These are phyloP conservation scores for Phialocephala subalpina DNA, from an alignment of 2,329 filamentous ascomycete genomes.

Conservation along the genomic window DNA sequence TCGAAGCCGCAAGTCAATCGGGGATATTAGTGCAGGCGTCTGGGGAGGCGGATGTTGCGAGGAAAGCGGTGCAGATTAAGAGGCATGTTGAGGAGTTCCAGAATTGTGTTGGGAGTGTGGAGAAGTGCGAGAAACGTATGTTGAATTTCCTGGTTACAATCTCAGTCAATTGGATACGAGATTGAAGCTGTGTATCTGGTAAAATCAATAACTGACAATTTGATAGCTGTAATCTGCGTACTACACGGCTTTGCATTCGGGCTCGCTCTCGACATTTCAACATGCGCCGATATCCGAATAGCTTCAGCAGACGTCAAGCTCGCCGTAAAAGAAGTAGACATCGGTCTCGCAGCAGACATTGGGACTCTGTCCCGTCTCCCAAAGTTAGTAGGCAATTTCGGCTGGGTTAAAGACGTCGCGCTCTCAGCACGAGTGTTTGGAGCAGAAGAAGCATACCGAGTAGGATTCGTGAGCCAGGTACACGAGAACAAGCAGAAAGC, in stretches of 20 bases:
- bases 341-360: constrained; percentile 81
- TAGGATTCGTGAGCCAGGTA: constrained; percentile 75
- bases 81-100: constrained; percentile 83
- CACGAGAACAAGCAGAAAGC: constrained; percentile 68
- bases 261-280: constrained; percentile 77
- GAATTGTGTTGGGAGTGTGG: constrained; percentile 75
- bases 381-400: constrained; percentile 73
- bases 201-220: not conserved
- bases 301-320: constrained; percentile 66
- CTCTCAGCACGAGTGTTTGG: constrained; percentile 75
- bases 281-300: constrained; percentile 75
- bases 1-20: constrained; percentile 70
- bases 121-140: constrained; percentile 88
- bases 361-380: constrained; percentile 78
- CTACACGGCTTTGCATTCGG: constrained; percentile 83
- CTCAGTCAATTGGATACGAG: not conserved
- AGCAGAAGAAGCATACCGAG: constrained; percentile 71
- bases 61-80: constrained; percentile 68
- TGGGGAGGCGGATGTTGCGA: constrained; percentile 62
- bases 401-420: constrained; percentile 83
- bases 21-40: constrained; percentile 50
- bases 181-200: no score
- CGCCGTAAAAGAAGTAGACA: constrained; percentile 83
- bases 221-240: constrained; percentile 79
- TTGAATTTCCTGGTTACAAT: constrained; percentile 28